Conservation (phyloP, 75 land plant genomes). For the Selaginella moellendorffii region DNA sequence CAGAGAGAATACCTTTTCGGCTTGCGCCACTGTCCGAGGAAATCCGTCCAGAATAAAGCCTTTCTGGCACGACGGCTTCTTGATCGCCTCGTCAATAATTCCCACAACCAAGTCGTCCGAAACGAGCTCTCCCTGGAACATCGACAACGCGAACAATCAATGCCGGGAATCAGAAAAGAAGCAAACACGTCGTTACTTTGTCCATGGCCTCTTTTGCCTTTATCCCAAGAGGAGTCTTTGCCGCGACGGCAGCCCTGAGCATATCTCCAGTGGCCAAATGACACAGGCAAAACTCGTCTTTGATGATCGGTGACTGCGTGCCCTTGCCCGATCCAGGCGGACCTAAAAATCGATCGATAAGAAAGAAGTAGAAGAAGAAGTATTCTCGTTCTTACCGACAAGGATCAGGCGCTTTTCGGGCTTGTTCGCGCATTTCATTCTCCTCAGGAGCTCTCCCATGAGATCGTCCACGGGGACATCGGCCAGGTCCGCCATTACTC, state of each 20-base stretch:
- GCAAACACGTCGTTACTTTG: constrained; percentile 30
- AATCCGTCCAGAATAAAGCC: constrained; percentile 97
- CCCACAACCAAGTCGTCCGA: constrained; percentile 96
- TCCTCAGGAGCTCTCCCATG: constrained; percentile 70
- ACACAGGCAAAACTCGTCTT: constrained; percentile 87
- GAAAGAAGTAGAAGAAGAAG: no score
- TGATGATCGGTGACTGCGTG: constrained; percentile 81
- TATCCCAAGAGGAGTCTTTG: constrained; percentile 86
- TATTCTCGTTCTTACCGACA: constrained; percentile 51
- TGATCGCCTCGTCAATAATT: constrained; percentile 86
- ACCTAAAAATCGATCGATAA: no score
- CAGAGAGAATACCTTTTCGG: constrained; percentile 74
- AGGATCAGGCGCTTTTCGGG: constrained; percentile 78
- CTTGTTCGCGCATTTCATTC: constrained; percentile 64
- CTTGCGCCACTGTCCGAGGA: constrained; percentile 87
- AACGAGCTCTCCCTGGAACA: constrained; percentile 74
- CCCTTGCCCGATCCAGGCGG: constrained; percentile 98
- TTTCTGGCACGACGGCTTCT: constrained; percentile 86
- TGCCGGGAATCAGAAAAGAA: constrained; percentile 6
- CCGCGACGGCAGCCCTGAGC: constrained; percentile 88
- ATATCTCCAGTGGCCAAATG: constrained; percentile 96
- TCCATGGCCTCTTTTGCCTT: constrained; percentile 95
- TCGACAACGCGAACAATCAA: background rate
- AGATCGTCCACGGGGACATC: constrained; percentile 54
- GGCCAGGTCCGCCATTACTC: constrained; percentile 31